phyloP scores from a whole-genome alignment of 2,329 filamentous ascomycete species.

The Raffaelea albimanens region DNA sequence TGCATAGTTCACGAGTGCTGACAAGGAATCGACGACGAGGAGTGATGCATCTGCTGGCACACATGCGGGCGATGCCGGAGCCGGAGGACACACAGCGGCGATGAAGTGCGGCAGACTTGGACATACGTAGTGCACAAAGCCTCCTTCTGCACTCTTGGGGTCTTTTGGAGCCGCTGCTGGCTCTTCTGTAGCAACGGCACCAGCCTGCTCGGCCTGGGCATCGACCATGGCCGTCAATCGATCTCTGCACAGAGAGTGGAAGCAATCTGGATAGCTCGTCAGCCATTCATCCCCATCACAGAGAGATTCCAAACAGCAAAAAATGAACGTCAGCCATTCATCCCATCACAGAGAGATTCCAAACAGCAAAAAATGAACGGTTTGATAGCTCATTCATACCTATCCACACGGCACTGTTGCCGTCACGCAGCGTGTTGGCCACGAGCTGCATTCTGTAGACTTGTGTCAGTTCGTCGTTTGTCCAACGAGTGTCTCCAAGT shows the following conservation, averaged over 20 bases:
- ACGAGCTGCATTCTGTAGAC: conserved; percentile 41
- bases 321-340: too few species aligned
- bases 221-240: conserved; percentile 21
- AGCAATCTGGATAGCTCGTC: conserved; percentile 30
- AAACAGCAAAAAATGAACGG: not conserved
- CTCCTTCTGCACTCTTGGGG: conserved; percentile 19
- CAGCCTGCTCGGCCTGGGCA: conserved; percentile 10
- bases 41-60: conserved; percentile 56
- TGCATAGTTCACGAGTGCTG: conserved; percentile 65
- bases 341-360: too few species aligned
- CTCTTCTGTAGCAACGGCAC: too few species aligned
- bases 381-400: conserved; percentile 43
- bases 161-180: conserved; percentile 3
- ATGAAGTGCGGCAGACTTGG: conserved; percentile 62
- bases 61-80: conserved; percentile 48
- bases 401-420: conserved; percentile 68
- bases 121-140: conserved; percentile 39
- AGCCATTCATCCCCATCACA: too few species aligned
- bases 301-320: too few species aligned
- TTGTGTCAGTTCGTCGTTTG: not conserved
- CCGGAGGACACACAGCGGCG: conserved; percentile 62
- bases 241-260: conserved; percentile 30
- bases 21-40: conserved; percentile 69
- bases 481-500: too few species aligned
- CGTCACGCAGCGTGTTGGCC: conserved; percentile 50